Evolutionary conservation across 2,329 filamentous ascomycete genomes (phyloP).

Genomic region (Metarhizium anisopliae): DNA sequence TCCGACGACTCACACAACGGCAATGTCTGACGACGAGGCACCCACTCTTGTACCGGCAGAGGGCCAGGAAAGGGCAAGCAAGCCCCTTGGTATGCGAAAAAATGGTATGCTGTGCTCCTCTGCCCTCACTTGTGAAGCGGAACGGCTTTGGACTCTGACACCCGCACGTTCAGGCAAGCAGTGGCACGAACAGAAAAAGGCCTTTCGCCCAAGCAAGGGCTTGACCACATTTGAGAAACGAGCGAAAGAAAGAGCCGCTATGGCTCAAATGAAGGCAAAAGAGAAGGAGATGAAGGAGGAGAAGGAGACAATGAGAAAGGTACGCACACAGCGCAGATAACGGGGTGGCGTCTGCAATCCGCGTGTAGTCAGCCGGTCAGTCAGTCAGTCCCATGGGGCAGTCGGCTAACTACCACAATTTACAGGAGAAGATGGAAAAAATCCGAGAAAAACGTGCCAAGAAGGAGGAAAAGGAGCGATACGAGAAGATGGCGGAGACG

Average conservation of each 20-base stretch:
- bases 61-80: constrained; percentile 24
- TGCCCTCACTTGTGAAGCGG: neutral
- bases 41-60: neutral
- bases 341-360: neutral
- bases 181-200: constrained; percentile 77
- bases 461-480: constrained; percentile 89
- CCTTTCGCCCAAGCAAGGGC: constrained; percentile 75
- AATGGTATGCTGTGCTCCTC: constrained; percentile 61
- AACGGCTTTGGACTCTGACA: constrained; percentile 6
- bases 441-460: constrained; percentile 79
- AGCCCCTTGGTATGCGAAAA: constrained; percentile 61
- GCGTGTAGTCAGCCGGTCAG: neutral
- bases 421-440: constrained; percentile 62
- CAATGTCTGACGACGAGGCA: constrained; percentile 4
- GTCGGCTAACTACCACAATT: constrained; percentile 6
- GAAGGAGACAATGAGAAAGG: constrained; percentile 82
- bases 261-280: constrained; percentile 75
- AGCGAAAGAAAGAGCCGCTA: constrained; percentile 57
- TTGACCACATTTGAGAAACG: constrained; percentile 74
- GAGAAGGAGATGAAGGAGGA: constrained; percentile 95
- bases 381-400: neutral
- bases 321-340: constrained; percentile 28
- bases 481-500: constrained; percentile 89
- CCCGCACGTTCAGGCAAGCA: constrained; percentile 65
- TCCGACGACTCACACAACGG: neutral